These are phyloP conservation scores for Pichia scutulata DNA, from an alignment of 805 yeast genomes.

Conservation along the genomic window DNA sequence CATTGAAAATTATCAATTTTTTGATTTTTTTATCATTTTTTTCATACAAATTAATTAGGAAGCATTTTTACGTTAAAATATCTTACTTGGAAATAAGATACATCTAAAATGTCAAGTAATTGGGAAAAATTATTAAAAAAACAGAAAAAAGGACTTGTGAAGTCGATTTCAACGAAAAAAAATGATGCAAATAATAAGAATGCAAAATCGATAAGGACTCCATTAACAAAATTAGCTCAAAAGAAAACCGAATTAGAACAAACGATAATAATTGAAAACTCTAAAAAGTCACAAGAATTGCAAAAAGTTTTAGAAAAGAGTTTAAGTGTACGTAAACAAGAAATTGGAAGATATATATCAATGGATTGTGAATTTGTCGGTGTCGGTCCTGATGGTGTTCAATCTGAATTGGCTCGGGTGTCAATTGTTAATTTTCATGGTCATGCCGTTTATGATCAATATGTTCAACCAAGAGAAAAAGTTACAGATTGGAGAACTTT, in stretches of 20 bases:
- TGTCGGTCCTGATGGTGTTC: constrained; percentile 64
- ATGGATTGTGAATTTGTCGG: constrained; percentile 96
- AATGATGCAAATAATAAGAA: not conserved
- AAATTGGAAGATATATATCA: constrained; percentile 67
- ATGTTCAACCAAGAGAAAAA: constrained; percentile 63
- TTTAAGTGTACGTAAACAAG: constrained; percentile 11
- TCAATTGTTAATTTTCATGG: constrained; percentile 84
- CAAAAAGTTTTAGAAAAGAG: not conserved
- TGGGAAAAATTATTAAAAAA: not conserved
- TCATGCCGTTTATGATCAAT: constrained; percentile 58
- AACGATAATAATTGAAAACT: not conserved
- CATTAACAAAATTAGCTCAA: constrained; percentile 8
- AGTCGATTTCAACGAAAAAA: not conserved
- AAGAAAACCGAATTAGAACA: not conserved
- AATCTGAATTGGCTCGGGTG: constrained; percentile 75
- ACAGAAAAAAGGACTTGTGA: not conserved
- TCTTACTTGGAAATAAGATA: too few relatives aligned
- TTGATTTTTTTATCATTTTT: too few relatives aligned
- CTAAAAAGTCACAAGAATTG: not conserved
- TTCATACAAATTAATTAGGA: too few relatives aligned
- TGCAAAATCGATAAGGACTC: constrained; percentile 6
- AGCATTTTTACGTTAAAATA: too few relatives aligned
- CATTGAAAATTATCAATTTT: too few relatives aligned
- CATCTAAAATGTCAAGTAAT: not conserved
- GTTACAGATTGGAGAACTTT: constrained; percentile 91